These are phyloP conservation scores for Candida loeiensis DNA, from an alignment of 805 yeast species.

Conservation along the genomic window DNA sequence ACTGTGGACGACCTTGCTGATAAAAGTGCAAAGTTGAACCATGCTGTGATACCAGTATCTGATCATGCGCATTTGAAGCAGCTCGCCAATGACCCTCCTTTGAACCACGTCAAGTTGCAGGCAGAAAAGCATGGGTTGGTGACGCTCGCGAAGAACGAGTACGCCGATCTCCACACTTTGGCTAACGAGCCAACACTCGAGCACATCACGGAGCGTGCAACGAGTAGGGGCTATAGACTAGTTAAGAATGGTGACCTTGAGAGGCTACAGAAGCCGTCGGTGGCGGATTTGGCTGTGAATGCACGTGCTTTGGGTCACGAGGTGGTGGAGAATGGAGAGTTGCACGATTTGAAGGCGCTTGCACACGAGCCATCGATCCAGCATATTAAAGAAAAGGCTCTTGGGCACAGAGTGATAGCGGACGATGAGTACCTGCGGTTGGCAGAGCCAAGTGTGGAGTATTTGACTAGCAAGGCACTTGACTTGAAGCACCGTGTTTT, in stretches of 20 bases:
- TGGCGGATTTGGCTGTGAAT: slow-evolving; percentile 1
- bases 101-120: slow-evolving; percentile 30
- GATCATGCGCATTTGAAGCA: slow-evolving; percentile 14
- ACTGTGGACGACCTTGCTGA: slow-evolving; percentile 19
- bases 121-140: slow-evolving; percentile 34
- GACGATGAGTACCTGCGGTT: slow-evolving; percentile 15
- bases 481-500: slow-evolving; percentile 6
- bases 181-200: slow-evolving; percentile 31
- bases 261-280: slow-evolving; percentile 9
- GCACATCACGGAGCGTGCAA: slow-evolving; percentile 10
- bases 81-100: slow-evolving; percentile 17
- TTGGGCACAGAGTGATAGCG: slow-evolving; percentile 17
- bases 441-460: slow-evolving; percentile 10
- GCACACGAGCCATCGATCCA: slow-evolving; percentile 20
- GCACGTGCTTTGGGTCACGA: slow-evolving; percentile 4
- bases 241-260: slow-evolving; percentile 13
- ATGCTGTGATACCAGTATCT: slow-evolving; percentile 11
- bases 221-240: slow-evolving; percentile 19
- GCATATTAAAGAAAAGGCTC: slow-evolving; percentile 16
- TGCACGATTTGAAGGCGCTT: background rate
- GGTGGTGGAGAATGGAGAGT: slow-evolving; percentile 2
- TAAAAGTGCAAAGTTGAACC: slow-evolving; percentile 22
- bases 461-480: slow-evolving; percentile 8
- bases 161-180: slow-evolving; percentile 25
- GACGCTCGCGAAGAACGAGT: slow-evolving; percentile 31